Conservation (phyloP, 2,329 filamentous ascomycete species). For the Calonectria multiphialidica region DNA sequence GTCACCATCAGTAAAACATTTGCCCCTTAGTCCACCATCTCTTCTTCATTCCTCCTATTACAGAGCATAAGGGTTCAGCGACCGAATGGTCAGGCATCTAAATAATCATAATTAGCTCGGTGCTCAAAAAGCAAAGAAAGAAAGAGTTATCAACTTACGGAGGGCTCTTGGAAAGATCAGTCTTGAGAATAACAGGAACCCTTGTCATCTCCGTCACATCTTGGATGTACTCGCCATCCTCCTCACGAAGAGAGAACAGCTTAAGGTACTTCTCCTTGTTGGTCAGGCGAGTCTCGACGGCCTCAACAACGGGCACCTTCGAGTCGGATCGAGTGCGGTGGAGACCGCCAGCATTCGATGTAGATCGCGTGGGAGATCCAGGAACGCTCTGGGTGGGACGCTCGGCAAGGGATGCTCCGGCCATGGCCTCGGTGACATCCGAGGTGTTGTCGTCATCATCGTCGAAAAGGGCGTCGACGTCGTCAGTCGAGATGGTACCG, state of each 20-base stretch:
- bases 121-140: not conserved
- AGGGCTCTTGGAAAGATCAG: conserved; percentile 97
- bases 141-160: conserved; percentile 81
- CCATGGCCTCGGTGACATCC: conserved; percentile 90
- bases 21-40: conserved; percentile 21
- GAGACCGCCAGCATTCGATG: conserved; percentile 74
- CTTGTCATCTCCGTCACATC: conserved; percentile 98
- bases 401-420: conserved; percentile 89
- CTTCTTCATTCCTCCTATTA: conserved; percentile 47
- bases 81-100: conserved; percentile 87
- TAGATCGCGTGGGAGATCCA: conserved; percentile 85
- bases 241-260: conserved; percentile 89
- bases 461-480: conserved; percentile 95
- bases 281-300: conserved; percentile 82
- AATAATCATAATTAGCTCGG: conserved; percentile 36
- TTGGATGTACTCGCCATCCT: conserved; percentile 96
- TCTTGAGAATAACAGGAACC: conserved; percentile 98
- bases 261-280: conserved; percentile 98
- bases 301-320: conserved; percentile 83
- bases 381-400: conserved; percentile 96
- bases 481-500: conserved; percentile 91
- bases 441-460: conserved; percentile 91
- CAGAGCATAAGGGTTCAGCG: conserved; percentile 82
- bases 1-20: conserved; percentile 23
- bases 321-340: conserved; percentile 94